These are phyloP conservation scores for Hyaloperonospora brassicae DNA, from an alignment of 352 stramenopile genomes.

Conservation along the genomic window DNA sequence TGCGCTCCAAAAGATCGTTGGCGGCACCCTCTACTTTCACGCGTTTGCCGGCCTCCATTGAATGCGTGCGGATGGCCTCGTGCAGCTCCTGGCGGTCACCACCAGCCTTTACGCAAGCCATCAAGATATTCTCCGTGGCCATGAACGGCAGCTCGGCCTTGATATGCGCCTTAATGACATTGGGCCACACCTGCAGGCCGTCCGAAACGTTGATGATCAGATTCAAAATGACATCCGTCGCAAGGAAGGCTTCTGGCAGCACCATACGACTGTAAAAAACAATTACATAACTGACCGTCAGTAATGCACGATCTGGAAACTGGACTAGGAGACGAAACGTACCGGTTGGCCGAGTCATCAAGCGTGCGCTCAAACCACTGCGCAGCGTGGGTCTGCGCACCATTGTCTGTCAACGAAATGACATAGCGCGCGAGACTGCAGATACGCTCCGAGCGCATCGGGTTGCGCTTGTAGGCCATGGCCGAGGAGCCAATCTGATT, in stretches of 20 bases:
- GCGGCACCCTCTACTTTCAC: slow-evolving; percentile 96
- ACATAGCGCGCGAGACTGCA: slow-evolving; percentile 97
- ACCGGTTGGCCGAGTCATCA: slow-evolving; percentile 97
- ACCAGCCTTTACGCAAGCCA: slow-evolving; percentile 97
- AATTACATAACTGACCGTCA: slow-evolving; percentile 9
- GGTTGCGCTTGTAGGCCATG: slow-evolving; percentile 99
- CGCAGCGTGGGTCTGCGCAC: slow-evolving; percentile 93
- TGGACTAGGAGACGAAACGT: slow-evolving; percentile 3
- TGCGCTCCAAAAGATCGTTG: slow-evolving; percentile 97
- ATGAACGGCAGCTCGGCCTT: slow-evolving; percentile 99
- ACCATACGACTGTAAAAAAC: slow-evolving; percentile 84
- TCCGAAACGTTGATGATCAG: slow-evolving; percentile 96
- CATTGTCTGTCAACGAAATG: slow-evolving; percentile 95
- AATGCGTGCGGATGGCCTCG: slow-evolving; percentile 97
- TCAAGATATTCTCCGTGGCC: slow-evolving; percentile 99
- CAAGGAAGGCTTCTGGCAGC: slow-evolving; percentile 96
- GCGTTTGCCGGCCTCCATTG: slow-evolving; percentile 94
- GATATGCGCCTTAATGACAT: slow-evolving; percentile 95
- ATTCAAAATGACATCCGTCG: slow-evolving; percentile 96
- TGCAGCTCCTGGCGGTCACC: slow-evolving; percentile 97
- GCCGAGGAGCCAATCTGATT: slow-evolving; percentile 95
- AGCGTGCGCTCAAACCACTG: slow-evolving; percentile 99
- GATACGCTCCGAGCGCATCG: slow-evolving; percentile 97
- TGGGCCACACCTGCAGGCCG: slow-evolving; percentile 93
- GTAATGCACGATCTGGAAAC: background rate